Evolutionary conservation across 140 eudicot genomes (phyloP), one percentile per base, ranked within the genome.

Genomic region (Erigeron philadelphicus): DNA sequence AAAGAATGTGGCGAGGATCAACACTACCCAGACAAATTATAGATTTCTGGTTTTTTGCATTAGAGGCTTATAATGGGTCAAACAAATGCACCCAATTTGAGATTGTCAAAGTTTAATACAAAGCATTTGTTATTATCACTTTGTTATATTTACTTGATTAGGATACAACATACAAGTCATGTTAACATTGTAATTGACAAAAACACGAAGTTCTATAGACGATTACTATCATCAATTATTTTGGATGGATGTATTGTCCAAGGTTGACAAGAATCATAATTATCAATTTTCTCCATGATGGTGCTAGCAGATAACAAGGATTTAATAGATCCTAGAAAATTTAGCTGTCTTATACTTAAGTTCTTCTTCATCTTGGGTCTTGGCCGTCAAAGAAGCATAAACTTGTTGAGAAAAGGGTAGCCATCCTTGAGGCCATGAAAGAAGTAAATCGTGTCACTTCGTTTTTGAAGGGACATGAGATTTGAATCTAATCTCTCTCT

Each of bases 21-120:
- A 50, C 6, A 21, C 71, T 48, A 38, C 77, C 64, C 23, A 17
- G 64, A 52, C 49, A 72, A 16, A 9, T 17, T 40, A 47, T 63
- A 40, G 63, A 48, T 72, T 63, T 72, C 64, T 72, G 54, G 55
- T 61, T 61, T 72, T 70, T 61, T 9, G 23, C 67, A 8, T 61
- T 21, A 38, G 62, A 56, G 62, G 47, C 58, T 41, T 57, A 56
- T 13, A 18, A 43, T n/a, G 13, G 75, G 48, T 70, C 8, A 16
- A 12, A 42, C 64, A 56, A 47, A 47, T 48, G 47, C 61, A 8
- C 23, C 59, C 35, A 50, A 23, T 57, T 58, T 21, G 67, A 70
- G 54, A 55, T 35, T 62, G 52, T 8, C 53, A 6, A 12, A 50
- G 62, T 56, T 50, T 55, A 56, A 66, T 50, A 66, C 61, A 66